Base-by-base conservation (phyloP, 495 filamentous ascomycete genomes). In the Hypoxylon perforatum region DNA sequence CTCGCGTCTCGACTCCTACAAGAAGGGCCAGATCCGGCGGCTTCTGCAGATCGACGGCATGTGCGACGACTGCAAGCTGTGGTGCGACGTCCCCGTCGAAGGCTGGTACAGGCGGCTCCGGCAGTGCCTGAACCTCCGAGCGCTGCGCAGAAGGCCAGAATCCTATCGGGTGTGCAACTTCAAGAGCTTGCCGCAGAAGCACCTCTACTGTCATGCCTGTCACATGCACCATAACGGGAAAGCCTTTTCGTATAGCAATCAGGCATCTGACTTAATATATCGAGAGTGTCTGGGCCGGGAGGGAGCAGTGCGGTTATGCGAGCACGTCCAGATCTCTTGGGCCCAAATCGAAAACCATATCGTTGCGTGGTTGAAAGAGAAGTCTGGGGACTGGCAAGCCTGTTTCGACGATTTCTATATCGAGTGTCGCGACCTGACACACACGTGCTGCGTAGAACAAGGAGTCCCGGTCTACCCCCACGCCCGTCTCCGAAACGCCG, bases 271-370 rank as follows among this genome's bases (percentile, higher is more conserved):
- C 12, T 60, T 5, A 45, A 39, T 0, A 28, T 3, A 28, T 28
- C 25, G 25, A 28, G 52, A 36, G 47, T 71, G 67, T 56, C 39
- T 66, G 56, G 67, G 48, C 54, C 63, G 36, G 19, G 42, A 63
- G 49, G 68, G 68, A 28, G 30, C 63, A 17, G 68, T 71, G 39
- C 57, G 49, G 38, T 28, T 71, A 39, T 71, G 68, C 54, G 68
- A 71, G 55, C 68, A 71, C 41, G 45, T 71, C 15, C 49, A 67
- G 5, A 64, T 71, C 41, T 18, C 58, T 15, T 71, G 68, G 68
- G 49, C 49, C 28, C 46, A 44, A 28, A 64, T 71, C 17, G 50
- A 71, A 47, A 15, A 48, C 35, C 60, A 67, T 51, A 35, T 71
- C 11, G 53, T 22, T 21, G 30, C 25, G 12, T 66, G 67, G 62